A percentile compares a stretch with the other conserved stretches of the same genome.
Evolutionary conservation across 164 flowering plant species (phyloP).

Genomic region (Liquidambar formosana): DNA sequence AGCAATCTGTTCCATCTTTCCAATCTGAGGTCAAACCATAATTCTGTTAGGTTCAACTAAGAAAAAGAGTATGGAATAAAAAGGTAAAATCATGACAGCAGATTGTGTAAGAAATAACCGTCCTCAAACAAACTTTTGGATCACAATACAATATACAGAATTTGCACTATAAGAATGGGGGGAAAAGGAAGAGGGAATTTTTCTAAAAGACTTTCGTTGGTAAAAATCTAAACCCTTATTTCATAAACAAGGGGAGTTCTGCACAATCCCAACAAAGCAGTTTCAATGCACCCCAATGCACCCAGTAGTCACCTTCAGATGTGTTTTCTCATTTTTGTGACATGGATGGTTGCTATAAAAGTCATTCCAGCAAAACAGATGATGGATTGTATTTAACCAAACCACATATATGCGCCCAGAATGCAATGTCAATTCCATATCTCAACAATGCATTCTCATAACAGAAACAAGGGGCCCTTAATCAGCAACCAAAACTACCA

Average conservation of each 20-base stretch:
- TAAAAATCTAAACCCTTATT: not conserved
- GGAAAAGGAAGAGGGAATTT: not conserved
- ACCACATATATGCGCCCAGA: not conserved
- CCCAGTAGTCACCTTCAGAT: not conserved
- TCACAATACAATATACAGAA: too few relatives aligned
- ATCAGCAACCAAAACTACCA: not conserved
- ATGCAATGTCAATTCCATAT: not conserved
- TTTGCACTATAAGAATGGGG: too few relatives aligned
- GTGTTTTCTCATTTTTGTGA: not conserved
- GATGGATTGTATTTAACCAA: not conserved
- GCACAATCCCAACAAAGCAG: not conserved
- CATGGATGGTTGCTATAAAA: not conserved
- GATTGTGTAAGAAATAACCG: not conserved
- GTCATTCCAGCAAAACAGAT: not conserved
- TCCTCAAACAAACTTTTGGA: not conserved
- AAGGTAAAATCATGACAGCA: not conserved
- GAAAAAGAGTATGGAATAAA: not conserved
- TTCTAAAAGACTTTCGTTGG: not conserved
- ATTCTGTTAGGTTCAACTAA: not conserved
- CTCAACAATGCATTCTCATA: not conserved
- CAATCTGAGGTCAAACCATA: not conserved
- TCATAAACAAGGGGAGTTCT: not conserved
- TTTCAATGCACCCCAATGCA: not conserved
- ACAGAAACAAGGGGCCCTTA: not conserved
- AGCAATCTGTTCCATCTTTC: not conserved